Base-by-base conservation (phyloP, 2,329 filamentous ascomycete genomes). In the Cryphonectria carpinicola region DNA sequence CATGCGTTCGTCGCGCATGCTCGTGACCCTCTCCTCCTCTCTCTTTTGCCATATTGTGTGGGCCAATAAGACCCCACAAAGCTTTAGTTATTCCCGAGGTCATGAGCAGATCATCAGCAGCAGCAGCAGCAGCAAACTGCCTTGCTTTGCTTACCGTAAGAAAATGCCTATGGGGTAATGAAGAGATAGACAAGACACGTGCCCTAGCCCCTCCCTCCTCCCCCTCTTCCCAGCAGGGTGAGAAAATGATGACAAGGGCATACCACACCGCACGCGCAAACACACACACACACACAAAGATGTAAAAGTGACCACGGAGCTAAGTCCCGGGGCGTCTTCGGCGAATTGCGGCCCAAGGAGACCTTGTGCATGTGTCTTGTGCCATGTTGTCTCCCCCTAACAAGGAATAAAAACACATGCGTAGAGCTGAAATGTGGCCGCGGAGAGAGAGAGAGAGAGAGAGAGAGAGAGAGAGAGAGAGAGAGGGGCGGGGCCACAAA, bases 1-100 rank as follows among this genome's bases (percentile, higher is more conserved):
- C 64, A 56, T 54, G 64, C 64, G 64, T 25, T 61, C n/a, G 22
- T 62, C 17, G 58, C 19, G 39, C 39, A 60, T 32, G 52, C 49
- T 49, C 58, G 43, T 49, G 60, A 68, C 41, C 13, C 11, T 68
- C 14, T 39, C 28, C 52, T 22, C 32, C n/a, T 32, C 52, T 46
- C 8, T 49, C 14, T 22, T 22, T 8, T 39, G 11, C 2, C 10
- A 39, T 11, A 11, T 7, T n/a, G 22, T 35, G 54, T 35, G 54
- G 54, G 35, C 17, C 13, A n/a, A 49, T n/a, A n/a, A 5, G 6
- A 22, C 46, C 43, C 46, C 46, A 49, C 46, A 49, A 1, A 49
- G 22, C 22, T 49, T 49, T 49, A 22, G 17, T 49, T 10, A 22
- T n/a, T n/a, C 3, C 19, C 7, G 17, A 58, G 54, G 54, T 32